Conservation (phyloP, 2,329 filamentous ascomycete genomes). For the Xylaria polymorpha region DNA sequence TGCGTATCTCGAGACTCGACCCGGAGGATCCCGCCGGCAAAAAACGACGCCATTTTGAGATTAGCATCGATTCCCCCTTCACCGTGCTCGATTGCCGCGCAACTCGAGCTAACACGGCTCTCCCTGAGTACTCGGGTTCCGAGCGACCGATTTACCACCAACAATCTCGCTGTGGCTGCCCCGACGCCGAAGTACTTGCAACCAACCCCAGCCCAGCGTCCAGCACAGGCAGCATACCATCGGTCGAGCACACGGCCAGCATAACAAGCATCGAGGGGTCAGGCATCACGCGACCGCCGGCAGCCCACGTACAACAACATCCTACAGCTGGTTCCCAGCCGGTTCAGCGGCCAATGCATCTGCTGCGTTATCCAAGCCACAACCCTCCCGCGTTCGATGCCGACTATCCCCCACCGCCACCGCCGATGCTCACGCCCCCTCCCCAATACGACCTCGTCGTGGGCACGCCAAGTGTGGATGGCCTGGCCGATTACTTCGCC, state of each 20-base stretch:
- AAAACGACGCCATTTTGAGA: constrained; percentile 91
- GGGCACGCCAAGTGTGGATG: constrained; percentile 73
- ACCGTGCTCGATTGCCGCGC: constrained; percentile 93
- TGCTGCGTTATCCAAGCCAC: constrained; percentile 85
- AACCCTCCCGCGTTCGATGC: constrained; percentile 90
- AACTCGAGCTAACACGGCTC: constrained; percentile 87
- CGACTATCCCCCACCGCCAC: constrained; percentile 77
- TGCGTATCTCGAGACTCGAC: constrained; percentile 89
- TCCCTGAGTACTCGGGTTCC: constrained; percentile 77
- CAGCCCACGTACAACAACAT: constrained; percentile 64
- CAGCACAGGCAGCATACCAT: constrained; percentile 62
- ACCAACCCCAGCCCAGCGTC: constrained; percentile 77
- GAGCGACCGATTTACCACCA: constrained; percentile 64
- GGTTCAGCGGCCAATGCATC: constrained; percentile 74
- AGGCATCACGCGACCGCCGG: constrained; percentile 62
- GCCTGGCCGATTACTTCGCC: constrained; percentile 87
- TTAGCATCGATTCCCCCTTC: constrained; percentile 95
- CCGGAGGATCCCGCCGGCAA: constrained; percentile 75
- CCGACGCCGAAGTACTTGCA: constrained; percentile 58
- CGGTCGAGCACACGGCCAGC: constrained; percentile 50
- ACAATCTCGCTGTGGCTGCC: constrained; percentile 65
- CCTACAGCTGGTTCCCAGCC: constrained; percentile 42
- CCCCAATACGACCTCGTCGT: constrained; percentile 86
- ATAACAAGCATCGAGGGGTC: constrained; percentile 40
- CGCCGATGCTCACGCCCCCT: constrained; percentile 77